Conservation (phyloP, 495 filamentous ascomycete species). For the Physcia stellaris region DNA sequence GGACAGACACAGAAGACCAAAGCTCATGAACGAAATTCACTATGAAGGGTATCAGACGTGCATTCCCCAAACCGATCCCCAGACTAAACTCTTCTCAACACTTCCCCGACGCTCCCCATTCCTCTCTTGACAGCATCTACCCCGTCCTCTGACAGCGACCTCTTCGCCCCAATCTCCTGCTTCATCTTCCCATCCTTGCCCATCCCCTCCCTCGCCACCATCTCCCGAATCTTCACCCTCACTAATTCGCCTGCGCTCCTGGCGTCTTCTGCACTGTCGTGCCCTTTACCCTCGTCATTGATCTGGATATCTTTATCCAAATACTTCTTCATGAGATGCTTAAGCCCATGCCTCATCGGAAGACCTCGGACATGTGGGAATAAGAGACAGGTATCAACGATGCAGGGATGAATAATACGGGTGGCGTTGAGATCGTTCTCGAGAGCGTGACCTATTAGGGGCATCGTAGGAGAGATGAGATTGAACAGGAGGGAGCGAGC, state of each 20-base stretch:
- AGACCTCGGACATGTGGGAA: slow-evolving; percentile 72
- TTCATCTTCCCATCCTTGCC: slow-evolving; percentile 36
- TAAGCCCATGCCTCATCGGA: slow-evolving; percentile 62
- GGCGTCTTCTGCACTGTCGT: slow-evolving; percentile 85
- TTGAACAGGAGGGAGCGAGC: slow-evolving; percentile 64
- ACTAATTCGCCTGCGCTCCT: slow-evolving; percentile 78
- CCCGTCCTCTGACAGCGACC: too few relatives aligned
- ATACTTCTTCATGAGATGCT: slow-evolving; percentile 67
- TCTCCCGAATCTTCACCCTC: slow-evolving; percentile 49
- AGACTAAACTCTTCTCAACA: too few relatives aligned
- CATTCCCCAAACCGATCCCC: too few relatives aligned
- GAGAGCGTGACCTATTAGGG: slow-evolving; percentile 81
- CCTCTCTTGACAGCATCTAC: too few relatives aligned
- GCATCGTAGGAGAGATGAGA: slow-evolving; percentile 57
- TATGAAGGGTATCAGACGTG: too few relatives aligned
- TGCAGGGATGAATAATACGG: slow-evolving; percentile 67
- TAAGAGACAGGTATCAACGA: slow-evolving; percentile 77
- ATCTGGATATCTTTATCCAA: slow-evolving; percentile 68
- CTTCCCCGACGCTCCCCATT: too few relatives aligned
- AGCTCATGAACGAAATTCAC: too few relatives aligned
- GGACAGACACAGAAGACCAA: too few relatives aligned
- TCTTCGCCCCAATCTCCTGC: too few relatives aligned
- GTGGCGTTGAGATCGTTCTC: slow-evolving; percentile 86
- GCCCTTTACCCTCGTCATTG: slow-evolving; percentile 48
- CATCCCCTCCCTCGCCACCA: slow-evolving; percentile 50